A percentile compares a stretch with the other conserved stretches of the same genome.
Conservation (phyloP, 2,329 filamentous ascomycete species). For the Didymella sp. region DNA sequence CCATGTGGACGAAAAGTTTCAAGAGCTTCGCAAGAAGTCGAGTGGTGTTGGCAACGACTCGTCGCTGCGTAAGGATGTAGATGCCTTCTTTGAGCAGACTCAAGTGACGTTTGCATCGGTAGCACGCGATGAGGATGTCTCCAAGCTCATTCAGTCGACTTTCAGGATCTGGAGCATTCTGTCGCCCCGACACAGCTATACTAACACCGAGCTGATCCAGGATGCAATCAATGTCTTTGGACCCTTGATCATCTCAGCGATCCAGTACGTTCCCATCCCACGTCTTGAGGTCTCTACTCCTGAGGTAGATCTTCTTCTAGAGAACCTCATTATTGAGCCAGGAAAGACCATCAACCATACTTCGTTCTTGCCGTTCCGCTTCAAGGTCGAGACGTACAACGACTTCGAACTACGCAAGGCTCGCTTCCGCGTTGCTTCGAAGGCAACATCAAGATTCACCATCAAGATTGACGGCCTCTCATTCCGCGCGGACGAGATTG, state of each 20-base stretch:
- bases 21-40: constrained; percentile 64
- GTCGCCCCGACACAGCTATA: constrained; percentile 68
- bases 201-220: constrained; percentile 74
- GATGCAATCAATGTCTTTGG: constrained; percentile 83
- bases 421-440: constrained; percentile 70
- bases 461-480: constrained; percentile 84
- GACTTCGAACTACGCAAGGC: constrained; percentile 85
- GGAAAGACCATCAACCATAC: constrained; percentile 82
- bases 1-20: constrained; percentile 70
- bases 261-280: constrained; percentile 90
- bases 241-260: constrained; percentile 74
- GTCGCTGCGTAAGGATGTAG: constrained; percentile 73
- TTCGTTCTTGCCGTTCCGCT: constrained; percentile 85
- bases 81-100: constrained; percentile 72
- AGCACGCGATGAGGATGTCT: constrained; percentile 73
- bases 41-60: constrained; percentile 68
- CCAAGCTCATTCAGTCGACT: constrained; percentile 71
- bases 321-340: constrained; percentile 90
- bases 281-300: constrained; percentile 87
- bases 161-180: constrained; percentile 73
- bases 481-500: constrained; percentile 82
- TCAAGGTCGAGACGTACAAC: constrained; percentile 83
- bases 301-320: constrained; percentile 82
- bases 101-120: constrained; percentile 73
- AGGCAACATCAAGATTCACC: constrained; percentile 74